Evolutionary conservation across 306 rosid genomes (phyloP).

Genomic region (Pterocarpus santalinus): DNA sequence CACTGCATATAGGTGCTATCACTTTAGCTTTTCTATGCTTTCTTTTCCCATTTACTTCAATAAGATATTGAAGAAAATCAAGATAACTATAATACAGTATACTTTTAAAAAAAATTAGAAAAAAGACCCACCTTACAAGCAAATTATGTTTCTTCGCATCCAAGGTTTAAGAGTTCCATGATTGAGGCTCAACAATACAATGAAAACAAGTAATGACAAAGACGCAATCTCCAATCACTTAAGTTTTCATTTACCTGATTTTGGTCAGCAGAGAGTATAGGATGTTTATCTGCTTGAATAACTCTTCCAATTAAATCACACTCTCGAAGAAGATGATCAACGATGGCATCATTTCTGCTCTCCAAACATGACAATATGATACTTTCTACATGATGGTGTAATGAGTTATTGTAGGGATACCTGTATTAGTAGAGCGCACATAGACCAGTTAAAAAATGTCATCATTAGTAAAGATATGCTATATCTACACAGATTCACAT

Average conservation of each 20-base stretch:
- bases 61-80: constrained; percentile 21
- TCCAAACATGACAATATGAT: constrained; percentile 86
- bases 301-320: constrained; percentile 85
- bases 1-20: constrained; percentile 20
- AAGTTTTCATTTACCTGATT: constrained; percentile 64
- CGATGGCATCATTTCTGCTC: constrained; percentile 74
- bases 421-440: constrained; percentile 60
- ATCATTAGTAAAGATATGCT: constrained; percentile 31
- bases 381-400: constrained; percentile 97
- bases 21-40: constrained; percentile 15
- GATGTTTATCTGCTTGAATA: constrained; percentile 78
- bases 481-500: not conserved
- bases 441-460: constrained; percentile 31
- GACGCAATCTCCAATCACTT: constrained; percentile 44
- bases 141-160: constrained; percentile 9
- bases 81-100: not conserved
- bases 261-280: constrained; percentile 64
- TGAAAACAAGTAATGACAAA: constrained; percentile 4
- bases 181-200: not conserved
- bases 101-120: not conserved
- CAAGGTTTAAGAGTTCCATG: not conserved
- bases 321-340: constrained; percentile 82
- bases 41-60: not conserved
- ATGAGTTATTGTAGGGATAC: constrained; percentile 86
- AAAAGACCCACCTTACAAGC: too few relatives aligned